Percentiles rank a stretch among this genome's conserved stretches.
These are phyloP conservation scores for Fusarium algeriense DNA, from an alignment of 2,329 filamentous ascomycete species.

Conservation along the genomic window DNA sequence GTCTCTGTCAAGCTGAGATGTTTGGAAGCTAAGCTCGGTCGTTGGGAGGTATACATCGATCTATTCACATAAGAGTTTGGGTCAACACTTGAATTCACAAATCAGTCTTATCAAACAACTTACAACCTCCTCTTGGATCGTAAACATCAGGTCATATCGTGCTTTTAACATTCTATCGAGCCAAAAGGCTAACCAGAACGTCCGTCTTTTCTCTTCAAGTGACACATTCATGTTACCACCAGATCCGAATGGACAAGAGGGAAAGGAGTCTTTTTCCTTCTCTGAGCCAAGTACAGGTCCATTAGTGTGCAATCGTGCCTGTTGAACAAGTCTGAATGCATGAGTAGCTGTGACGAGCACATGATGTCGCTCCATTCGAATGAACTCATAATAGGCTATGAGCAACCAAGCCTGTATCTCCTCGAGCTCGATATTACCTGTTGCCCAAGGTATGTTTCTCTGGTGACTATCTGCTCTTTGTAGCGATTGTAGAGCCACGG, in stretches of 20 bases:
- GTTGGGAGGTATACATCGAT: neutral
- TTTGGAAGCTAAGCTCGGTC: neutral
- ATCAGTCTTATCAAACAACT: neutral
- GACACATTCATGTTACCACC: neutral
- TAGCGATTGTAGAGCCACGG: neutral
- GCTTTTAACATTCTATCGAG: neutral
- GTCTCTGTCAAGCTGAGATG: neutral
- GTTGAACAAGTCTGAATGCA: neutral
- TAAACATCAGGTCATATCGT: neutral
- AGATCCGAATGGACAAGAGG: neutral
- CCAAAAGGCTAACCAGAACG: neutral
- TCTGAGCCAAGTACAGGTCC: neutral
- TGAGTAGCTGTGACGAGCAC: neutral
- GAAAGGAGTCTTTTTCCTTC: neutral
- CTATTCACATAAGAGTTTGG: neutral
- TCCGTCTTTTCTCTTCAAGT: neutral
- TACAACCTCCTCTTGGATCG: neutral
- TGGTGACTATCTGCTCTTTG: neutral
- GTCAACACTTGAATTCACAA: neutral
- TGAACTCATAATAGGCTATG: neutral
- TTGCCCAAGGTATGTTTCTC: neutral
- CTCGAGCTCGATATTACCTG: neutral
- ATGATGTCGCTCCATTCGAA: neutral
- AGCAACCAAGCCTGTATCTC: neutral
- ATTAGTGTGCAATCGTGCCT: neutral